A percentile compares a stretch with the other conserved stretches of the same genome.
phyloP scores from a whole-genome alignment of 2,329 filamentous ascomycete species.

The Sphaceloma murrayae region DNA sequence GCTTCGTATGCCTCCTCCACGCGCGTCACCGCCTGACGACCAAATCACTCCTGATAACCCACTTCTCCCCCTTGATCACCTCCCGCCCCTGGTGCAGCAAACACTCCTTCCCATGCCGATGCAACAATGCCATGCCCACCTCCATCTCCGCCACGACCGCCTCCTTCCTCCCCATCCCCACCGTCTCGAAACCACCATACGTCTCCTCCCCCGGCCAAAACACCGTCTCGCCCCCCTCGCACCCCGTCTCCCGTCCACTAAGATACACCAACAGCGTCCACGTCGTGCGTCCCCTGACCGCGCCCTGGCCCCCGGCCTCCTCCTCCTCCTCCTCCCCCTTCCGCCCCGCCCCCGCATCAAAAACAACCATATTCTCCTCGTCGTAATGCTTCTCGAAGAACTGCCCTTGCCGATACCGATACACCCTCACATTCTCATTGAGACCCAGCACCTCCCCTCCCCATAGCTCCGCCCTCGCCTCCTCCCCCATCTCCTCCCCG shows the following conservation, averaged over 20 bases:
- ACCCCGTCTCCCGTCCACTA: conserved; percentile 63
- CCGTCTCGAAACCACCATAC: conserved; percentile 17
- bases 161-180: conserved; percentile 21
- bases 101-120: conserved; percentile 83
- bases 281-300: conserved; percentile 57
- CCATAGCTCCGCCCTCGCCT: conserved; percentile 46
- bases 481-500: conserved; percentile 24
- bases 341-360: too few species aligned
- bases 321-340: conserved; percentile 47
- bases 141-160: conserved; percentile 63
- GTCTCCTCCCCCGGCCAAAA: conserved; percentile 61
- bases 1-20: background rate
- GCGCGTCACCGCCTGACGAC: conserved; percentile 53
- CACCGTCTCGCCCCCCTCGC: conserved; percentile 77
- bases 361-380: conserved; percentile 54
- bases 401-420: conserved; percentile 75
- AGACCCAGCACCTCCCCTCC: conserved; percentile 73
- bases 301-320: conserved; percentile 27
- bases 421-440: conserved; percentile 81
- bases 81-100: conserved; percentile 80
- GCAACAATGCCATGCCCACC: conserved; percentile 75
- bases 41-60: conserved; percentile 79
- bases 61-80: conserved; percentile 74
- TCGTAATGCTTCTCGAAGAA: conserved; percentile 95
- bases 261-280: conserved; percentile 89